Evolutionary conservation across 768 basidiomycete genomes (phyloP), one percentile per base, ranked within the genome.

Genomic region (Myochromella boudieri): DNA sequence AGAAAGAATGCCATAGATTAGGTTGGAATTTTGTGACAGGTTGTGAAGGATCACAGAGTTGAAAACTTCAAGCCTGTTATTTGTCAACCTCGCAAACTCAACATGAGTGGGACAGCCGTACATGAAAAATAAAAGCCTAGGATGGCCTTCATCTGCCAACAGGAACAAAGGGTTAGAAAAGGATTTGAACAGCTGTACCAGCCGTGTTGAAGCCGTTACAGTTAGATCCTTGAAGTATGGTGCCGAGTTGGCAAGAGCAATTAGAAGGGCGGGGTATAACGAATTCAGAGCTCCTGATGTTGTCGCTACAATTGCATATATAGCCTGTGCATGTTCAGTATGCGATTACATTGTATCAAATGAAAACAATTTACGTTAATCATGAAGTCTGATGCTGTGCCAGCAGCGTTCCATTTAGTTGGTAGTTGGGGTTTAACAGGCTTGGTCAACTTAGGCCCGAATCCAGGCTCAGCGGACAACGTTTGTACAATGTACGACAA

Each of bases 71-170:
- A 98, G 76, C 77, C 91, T 93, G 12, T 37, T 31, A 6, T 34
- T 21, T 31, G 24, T 42, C 7, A 43, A 25, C 26, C 31, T 27
- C 15, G 14, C 22, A 6, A n/a, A 3, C 18, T 20, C 10, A 10
- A 37, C 22, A 4, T 15, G 9, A 37, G 25, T 21, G 46, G 17
- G 41, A 29, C 33, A 36, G 14, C 65, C 81, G 51, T 52, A 91
- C 91, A 94, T 85, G 63, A 92, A 97, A 67, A 90, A 98, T 25
- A 97, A 76, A 24, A 97, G 68, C 51, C 97, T 71, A 1, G 97
- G 97, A 60, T 97, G 93, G 6, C 95, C 92, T 66, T 97, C 97
- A 52, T 98, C 97, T 2, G 90, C 85, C 15, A 99, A 68, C 26
- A 98, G 69, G 65, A 97, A 97, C 2, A 83, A 69, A 0, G 97